Conservation (phyloP, 257 asterid genomes). For the Jaltomata sinuosa region DNA sequence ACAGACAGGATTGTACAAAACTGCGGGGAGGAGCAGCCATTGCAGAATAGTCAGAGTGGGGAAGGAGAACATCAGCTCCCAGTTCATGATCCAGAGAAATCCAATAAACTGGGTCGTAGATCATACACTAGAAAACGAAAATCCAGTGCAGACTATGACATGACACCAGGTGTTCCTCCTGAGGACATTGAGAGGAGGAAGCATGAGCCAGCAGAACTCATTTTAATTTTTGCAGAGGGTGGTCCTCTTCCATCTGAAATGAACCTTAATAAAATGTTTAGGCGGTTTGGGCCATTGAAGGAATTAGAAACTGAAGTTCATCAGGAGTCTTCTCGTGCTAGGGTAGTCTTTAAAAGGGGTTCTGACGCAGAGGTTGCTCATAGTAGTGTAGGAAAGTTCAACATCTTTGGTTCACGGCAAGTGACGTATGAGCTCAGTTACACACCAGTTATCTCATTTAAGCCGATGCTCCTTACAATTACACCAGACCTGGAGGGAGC, state of each 20-base stretch:
- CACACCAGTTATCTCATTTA: slow-evolving; percentile 53
- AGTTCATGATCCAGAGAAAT: slow-evolving; percentile 24
- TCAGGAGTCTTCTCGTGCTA: slow-evolving; percentile 63
- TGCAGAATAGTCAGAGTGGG: slow-evolving; percentile 39
- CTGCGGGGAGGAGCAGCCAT: slow-evolving; percentile 51
- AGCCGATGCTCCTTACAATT: slow-evolving; percentile 34
- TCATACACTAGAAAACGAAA: slow-evolving; percentile 49
- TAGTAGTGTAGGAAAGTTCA: slow-evolving; percentile 63
- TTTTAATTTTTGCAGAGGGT: slow-evolving; percentile 59
- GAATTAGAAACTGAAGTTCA: slow-evolving; percentile 87
- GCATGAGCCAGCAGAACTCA: slow-evolving; percentile 84
- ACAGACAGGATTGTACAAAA: slow-evolving; percentile 77
- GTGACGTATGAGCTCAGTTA: slow-evolving; percentile 78
- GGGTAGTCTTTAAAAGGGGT: slow-evolving; percentile 77
- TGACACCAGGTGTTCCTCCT: slow-evolving; percentile 18
- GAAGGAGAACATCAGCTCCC: slow-evolving; percentile 18
- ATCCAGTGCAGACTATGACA: slow-evolving; percentile 31
- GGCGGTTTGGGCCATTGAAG: slow-evolving; percentile 86
- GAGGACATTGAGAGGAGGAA: slow-evolving; percentile 40
- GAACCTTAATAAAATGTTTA: slow-evolving; percentile 68
- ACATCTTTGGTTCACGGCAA: slow-evolving; percentile 61
- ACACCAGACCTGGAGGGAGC: slow-evolving; percentile 38
- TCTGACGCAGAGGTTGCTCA: slow-evolving; percentile 94
- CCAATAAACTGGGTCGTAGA: slow-evolving; percentile 41
- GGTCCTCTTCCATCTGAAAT: slow-evolving; percentile 60